These are phyloP conservation scores for Berkeleyomyces basicola DNA, from an alignment of 2,329 filamentous ascomycete genomes.

Conservation along the genomic window DNA sequence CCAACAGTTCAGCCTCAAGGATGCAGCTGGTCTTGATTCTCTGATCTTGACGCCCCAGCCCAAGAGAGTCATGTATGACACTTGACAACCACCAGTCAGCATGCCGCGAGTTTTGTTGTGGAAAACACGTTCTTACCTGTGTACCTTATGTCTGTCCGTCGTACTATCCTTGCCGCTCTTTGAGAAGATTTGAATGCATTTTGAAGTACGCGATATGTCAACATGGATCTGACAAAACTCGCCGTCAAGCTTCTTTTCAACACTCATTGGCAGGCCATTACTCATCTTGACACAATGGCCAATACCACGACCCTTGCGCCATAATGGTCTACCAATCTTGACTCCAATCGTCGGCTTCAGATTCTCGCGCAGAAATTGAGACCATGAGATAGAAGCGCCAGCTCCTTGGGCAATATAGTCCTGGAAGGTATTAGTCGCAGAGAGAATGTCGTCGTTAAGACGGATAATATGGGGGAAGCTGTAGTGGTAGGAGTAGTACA, in stretches of 20 bases:
- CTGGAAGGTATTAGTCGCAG: constrained; percentile 39
- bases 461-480: constrained; percentile 52
- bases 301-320: constrained; percentile 52
- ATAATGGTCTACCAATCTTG: constrained; percentile 48
- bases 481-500: constrained; percentile 49
- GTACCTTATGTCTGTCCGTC: constrained; percentile 44
- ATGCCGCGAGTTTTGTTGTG: background rate
- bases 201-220: constrained; percentile 37
- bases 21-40: constrained; percentile 51
- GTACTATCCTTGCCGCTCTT: constrained; percentile 89
- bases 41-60: constrained; percentile 41
- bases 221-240: constrained; percentile 86
- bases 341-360: constrained; percentile 40
- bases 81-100: constrained; percentile 17
- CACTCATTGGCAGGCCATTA: constrained; percentile 40
- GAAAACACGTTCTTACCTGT: constrained; percentile 26
- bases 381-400: background rate
- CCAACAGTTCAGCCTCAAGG: constrained; percentile 66
- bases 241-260: constrained; percentile 72
- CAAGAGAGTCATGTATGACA: constrained; percentile 46
- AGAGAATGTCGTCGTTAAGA: constrained; percentile 51
- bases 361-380: constrained; percentile 18
- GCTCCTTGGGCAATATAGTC: constrained; percentile 15
- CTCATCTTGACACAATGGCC: constrained; percentile 57
- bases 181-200: constrained; percentile 65